These are phyloP conservation scores for Saccharomycopsis schoenii DNA, from an alignment of 805 yeast species.

Conservation along the genomic window DNA sequence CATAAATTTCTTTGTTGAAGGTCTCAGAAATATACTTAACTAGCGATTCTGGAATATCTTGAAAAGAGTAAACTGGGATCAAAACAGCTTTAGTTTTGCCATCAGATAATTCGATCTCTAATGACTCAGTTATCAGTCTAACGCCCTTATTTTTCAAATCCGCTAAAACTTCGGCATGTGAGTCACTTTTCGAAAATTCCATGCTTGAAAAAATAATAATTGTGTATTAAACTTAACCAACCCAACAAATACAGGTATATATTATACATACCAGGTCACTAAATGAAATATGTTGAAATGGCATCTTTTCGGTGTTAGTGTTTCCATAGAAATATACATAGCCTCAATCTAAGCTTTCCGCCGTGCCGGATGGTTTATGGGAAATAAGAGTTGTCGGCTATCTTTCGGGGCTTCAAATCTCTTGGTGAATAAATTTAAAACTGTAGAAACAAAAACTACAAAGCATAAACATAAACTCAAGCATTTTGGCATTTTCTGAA, in stretches of 20 bases:
- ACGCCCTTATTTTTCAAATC: neutral
- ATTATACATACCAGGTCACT: no score
- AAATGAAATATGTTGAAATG: no score
- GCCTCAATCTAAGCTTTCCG: neutral
- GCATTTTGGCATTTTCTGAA: no score
- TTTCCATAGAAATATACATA: no score
- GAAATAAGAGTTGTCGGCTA: no score
- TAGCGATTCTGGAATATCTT: constrained; percentile 42
- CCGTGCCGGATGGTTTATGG: neutral
- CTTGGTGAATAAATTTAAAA: no score
- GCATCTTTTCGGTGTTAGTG: no score
- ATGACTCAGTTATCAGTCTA: constrained; percentile 27
- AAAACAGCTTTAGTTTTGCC: constrained; percentile 42
- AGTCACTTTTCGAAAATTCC: neutral
- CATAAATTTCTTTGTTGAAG: constrained; percentile 57
- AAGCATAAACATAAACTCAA: no score
- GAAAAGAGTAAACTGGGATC: constrained; percentile 42
- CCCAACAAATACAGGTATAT: no score
- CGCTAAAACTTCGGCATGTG: neutral
- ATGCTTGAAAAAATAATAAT: no score
- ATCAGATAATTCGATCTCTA: constrained; percentile 34
- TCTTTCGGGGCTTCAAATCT: no score
- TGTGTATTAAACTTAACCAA: neutral
- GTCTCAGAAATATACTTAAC: constrained; percentile 36
- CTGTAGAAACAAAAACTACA: no score